A percentile compares a stretch with the other conserved stretches of the same genome.
Conservation (phyloP, 2,329 filamentous ascomycete species). For the Meredithiella fracta region DNA sequence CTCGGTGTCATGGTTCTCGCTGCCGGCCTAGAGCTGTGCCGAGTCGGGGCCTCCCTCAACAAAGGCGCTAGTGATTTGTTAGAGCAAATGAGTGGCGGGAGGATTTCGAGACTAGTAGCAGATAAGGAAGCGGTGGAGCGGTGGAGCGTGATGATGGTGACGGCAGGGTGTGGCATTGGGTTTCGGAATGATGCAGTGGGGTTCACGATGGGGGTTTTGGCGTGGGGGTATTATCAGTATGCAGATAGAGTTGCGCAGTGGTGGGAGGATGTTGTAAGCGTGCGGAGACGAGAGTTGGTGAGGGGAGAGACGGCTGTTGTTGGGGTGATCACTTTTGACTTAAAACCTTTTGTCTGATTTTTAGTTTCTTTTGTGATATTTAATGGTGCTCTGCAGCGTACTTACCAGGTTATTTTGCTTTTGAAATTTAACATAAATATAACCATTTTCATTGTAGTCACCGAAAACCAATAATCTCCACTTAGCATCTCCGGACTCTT, state of each 20-base stretch:
- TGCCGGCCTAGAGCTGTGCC: conserved; percentile 72
- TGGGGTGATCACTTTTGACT: not conserved
- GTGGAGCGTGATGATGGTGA: conserved; percentile 84
- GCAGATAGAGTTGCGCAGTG: conserved; percentile 28
- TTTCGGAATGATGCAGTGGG: conserved; percentile 85
- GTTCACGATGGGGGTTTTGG: conserved; percentile 66
- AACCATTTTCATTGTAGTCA: too few species aligned
- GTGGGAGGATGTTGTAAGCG: conserved; percentile 19
- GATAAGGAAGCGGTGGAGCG: conserved; percentile 56
- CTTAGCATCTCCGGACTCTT: too few species aligned
- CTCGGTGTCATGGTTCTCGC: conserved; percentile 82
- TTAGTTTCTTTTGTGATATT: too few species aligned
- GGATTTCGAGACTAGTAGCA: conserved; percentile 30
- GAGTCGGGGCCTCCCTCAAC: conserved; percentile 71
- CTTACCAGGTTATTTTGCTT: too few species aligned
- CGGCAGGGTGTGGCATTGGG: conserved; percentile 62
- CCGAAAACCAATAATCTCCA: too few species aligned
- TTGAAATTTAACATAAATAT: too few species aligned
- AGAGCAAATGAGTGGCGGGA: conserved; percentile 17
- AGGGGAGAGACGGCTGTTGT: not conserved
- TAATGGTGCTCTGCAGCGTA: too few species aligned
- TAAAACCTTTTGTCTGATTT: too few species aligned
- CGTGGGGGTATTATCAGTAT: conserved; percentile 50
- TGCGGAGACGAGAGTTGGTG: conserved; percentile 21
- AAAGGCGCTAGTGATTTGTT: conserved; percentile 43